Conservation (phyloP, 225 moss, liverwort and hornwort species). For the Neckera pumila region DNA sequence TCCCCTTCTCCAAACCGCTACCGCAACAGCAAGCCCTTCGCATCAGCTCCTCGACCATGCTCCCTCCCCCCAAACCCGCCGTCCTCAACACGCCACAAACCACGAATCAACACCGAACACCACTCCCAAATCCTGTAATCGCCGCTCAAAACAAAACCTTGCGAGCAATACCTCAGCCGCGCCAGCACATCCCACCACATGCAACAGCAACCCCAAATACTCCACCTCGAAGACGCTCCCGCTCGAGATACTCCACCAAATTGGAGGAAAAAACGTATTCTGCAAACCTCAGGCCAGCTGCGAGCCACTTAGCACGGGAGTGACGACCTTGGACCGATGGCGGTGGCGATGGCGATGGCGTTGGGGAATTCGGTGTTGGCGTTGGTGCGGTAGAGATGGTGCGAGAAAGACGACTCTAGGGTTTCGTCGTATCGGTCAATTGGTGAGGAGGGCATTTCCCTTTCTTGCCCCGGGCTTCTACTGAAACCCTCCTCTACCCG, state of each 20-base stretch:
- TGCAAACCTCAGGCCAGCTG: background rate
- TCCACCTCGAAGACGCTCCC: background rate
- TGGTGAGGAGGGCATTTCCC: background rate
- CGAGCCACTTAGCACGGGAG: background rate
- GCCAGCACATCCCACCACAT: background rate
- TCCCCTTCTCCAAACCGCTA: background rate
- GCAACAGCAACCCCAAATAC: background rate
- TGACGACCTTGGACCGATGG: background rate
- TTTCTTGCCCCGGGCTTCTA: background rate
- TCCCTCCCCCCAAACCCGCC: background rate
- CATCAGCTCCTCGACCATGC: constrained; percentile 21
- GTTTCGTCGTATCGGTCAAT: constrained; percentile 10
- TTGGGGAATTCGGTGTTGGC: background rate
- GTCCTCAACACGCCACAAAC: background rate
- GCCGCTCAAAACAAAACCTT: background rate
- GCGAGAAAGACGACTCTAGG: constrained; percentile 15
- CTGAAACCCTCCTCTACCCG: background rate
- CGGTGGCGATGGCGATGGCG: background rate
- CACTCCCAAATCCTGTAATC: background rate
- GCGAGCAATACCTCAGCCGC: background rate
- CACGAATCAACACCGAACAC: background rate
- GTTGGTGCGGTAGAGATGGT: background rate
- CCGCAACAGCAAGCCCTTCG: background rate
- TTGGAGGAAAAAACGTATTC: background rate
- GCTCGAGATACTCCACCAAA: background rate